Base-by-base conservation (phyloP, 306 rosid species). In the Acmispon strigosus region DNA sequence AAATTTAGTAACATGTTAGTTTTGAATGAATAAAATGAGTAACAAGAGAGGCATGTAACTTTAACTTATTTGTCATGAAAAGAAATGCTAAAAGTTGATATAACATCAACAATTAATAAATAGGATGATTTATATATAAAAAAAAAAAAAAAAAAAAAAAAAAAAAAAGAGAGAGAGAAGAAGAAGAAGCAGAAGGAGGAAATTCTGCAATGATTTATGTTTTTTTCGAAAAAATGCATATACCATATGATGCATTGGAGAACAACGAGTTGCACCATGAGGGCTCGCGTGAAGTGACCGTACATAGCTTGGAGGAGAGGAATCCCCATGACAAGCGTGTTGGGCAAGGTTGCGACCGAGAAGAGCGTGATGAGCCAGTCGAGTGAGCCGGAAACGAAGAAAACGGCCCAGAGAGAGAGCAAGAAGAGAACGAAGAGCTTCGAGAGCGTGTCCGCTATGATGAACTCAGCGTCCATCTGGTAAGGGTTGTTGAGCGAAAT, bases 321-420 rank as follows among this genome's bases (percentile, higher is more conserved):
- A 17, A 92, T 92, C 11, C 98, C 98, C 96, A 89, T 89, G 56
- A 92, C 96, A 9, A 92, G 86, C 0, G 98, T 87, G 77, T 92
- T 92, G 42, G 98, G 96, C 42, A 92, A 78, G 7, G 96, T 83
- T 36, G 96, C 78, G 0, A 92, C 71, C 10, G 98, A 92, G 72
- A 92, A 89, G 15, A 92, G 90, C n/a, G 98, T 89, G 14, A 92
- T 89, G 10, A 87, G 57, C 96, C 98, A 92, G 7, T 92, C 98
- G 51, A 92, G 32, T 5, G 95, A 84, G 20, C 92, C 95, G 41
- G 71, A 62, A 5, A 45, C 49, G 79, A 82, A 76, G 55, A 87
- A 73, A 37, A 70, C 16, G 2, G 72, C 19, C 96, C 98, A 92
- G 0, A 87, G 44, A 0, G 55, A 80, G 20, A 92, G 89, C 0